A percentile compares a stretch with the other conserved stretches of the same genome.
phyloP scores from a whole-genome alignment of 2,329 filamentous ascomycete genomes.

The Fusarium tanahbumbuense region DNA sequence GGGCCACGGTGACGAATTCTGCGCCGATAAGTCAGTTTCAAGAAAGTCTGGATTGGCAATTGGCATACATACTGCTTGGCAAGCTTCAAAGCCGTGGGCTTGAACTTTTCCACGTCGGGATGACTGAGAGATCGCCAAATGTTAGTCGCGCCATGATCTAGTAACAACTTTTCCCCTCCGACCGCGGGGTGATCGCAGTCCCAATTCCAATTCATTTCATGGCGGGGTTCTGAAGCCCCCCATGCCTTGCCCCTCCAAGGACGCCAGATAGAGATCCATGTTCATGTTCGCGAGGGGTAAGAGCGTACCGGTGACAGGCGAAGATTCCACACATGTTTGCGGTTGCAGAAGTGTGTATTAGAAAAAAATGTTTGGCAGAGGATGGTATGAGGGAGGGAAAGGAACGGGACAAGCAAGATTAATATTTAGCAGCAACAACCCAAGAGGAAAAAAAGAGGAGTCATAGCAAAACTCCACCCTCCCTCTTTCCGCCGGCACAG shows the following conservation, averaged over 20 bases:
- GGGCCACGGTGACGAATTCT: conserved; percentile 96
- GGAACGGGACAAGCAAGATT: conserved; percentile 31
- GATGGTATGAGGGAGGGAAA: conserved; percentile 22
- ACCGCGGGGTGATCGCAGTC: conserved; percentile 49
- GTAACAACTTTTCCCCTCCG: conserved; percentile 18
- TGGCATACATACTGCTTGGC: conserved; percentile 81
- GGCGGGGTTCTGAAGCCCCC: conserved; percentile 36
- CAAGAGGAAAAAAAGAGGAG: conserved; percentile 37
- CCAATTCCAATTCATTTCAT: conserved; percentile 28
- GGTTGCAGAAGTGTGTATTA: conserved; percentile 38
- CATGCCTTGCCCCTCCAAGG: conserved; percentile 47
- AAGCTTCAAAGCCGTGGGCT: conserved; percentile 92
- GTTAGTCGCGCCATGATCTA: conserved; percentile 44
- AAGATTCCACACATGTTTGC: conserved; percentile 95
- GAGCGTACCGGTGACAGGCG: conserved; percentile 83
- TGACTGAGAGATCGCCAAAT: conserved; percentile 64
- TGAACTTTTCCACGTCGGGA: conserved; percentile 95
- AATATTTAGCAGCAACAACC: conserved; percentile 33
- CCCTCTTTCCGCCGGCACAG: conserved; percentile 36
- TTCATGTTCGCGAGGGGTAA: conserved; percentile 34
- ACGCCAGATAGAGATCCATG: conserved; percentile 37
- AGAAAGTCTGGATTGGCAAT: neutral
- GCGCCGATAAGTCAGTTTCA: conserved; percentile 39
- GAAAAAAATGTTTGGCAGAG: conserved; percentile 18
- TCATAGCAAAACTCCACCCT: conserved; percentile 41